phyloP scores from a whole-genome alignment of 2,329 filamentous ascomycete species.

The Fusarium nygamai region DNA sequence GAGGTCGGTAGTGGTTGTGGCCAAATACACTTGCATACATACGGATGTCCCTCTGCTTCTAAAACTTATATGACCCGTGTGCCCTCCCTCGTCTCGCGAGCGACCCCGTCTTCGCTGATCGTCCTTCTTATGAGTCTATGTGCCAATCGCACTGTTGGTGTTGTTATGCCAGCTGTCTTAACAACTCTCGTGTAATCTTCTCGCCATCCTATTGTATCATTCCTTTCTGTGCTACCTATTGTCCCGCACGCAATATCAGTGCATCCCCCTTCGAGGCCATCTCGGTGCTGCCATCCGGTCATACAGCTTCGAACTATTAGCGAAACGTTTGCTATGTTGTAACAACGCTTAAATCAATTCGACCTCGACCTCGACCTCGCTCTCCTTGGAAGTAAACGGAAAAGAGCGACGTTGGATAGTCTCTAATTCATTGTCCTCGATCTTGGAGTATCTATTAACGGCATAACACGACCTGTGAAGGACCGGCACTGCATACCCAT shows the following conservation, averaged over 20 bases:
- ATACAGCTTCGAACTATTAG: conserved; percentile 7
- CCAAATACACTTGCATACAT: conserved; percentile 9
- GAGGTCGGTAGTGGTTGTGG: conserved; percentile 28
- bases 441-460: not conserved
- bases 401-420: not conserved
- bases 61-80: conserved; percentile 46
- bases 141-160: conserved; percentile 18
- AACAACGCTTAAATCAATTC: not conserved
- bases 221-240: conserved; percentile 10
- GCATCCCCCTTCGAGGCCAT: conserved; percentile 14
- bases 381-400: not conserved
- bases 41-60: conserved; percentile 27
- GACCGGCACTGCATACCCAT: conserved; percentile 16
- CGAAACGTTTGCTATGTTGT: conserved; percentile 8
- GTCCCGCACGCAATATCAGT: conserved; percentile 3
- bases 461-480: not conserved
- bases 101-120: conserved; percentile 14
- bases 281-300: conserved; percentile 9
- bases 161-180: conserved; percentile 16
- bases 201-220: not conserved
- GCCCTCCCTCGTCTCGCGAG: conserved; percentile 41
- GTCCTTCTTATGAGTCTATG: conserved; percentile 27
- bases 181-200: conserved; percentile 25
- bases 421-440: not conserved
- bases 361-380: not conserved